These are phyloP conservation scores for Cyclocybe aegerita DNA, from an alignment of 768 basidiomycete genomes.

Conservation along the genomic window DNA sequence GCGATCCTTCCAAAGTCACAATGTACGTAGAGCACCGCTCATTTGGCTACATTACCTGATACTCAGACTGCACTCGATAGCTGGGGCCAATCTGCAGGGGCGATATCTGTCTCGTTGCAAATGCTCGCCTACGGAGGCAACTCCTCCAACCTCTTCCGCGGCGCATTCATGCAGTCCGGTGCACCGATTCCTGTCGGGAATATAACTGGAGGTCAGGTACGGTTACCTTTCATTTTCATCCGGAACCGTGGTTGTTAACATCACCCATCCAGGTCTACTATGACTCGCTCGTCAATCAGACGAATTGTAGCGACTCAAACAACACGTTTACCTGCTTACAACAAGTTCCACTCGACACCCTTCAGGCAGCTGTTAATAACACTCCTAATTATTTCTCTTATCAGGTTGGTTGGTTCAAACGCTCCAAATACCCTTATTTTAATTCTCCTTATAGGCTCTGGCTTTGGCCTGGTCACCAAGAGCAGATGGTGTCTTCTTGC, in stretches of 20 bases:
- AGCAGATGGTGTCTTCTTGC: slow-evolving; percentile 39
- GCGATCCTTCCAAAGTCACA: slow-evolving; percentile 48
- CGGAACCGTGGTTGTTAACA: background rate
- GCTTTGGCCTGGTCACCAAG: slow-evolving; percentile 33
- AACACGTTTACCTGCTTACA: slow-evolving; percentile 50
- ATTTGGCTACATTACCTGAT: background rate
- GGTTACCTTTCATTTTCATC: background rate
- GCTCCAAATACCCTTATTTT: background rate
- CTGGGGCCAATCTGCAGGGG: slow-evolving; percentile 48
- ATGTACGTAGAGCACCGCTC: slow-evolving; percentile 24
- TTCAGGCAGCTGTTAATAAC: slow-evolving; percentile 44
- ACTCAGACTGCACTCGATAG: slow-evolving; percentile 11
- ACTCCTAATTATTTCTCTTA: slow-evolving; percentile 44
- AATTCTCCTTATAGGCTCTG: slow-evolving; percentile 23
- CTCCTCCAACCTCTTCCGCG: slow-evolving; percentile 32
- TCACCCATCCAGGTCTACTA: slow-evolving; percentile 31
- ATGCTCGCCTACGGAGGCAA: slow-evolving; percentile 32
- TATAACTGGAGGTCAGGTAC: slow-evolving; percentile 23
- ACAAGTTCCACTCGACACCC: slow-evolving; percentile 29
- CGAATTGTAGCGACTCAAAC: slow-evolving; percentile 34
- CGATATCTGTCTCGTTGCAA: slow-evolving; percentile 40
- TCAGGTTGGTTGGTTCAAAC: slow-evolving; percentile 27
- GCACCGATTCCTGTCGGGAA: slow-evolving; percentile 21
- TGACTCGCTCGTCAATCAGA: slow-evolving; percentile 40
- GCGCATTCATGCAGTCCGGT: slow-evolving; percentile 29